Evolutionary conservation across 352 stramenopile species (phyloP), one percentile per base, ranked within the genome.

Genomic region (Phytophthora syringae): DNA sequence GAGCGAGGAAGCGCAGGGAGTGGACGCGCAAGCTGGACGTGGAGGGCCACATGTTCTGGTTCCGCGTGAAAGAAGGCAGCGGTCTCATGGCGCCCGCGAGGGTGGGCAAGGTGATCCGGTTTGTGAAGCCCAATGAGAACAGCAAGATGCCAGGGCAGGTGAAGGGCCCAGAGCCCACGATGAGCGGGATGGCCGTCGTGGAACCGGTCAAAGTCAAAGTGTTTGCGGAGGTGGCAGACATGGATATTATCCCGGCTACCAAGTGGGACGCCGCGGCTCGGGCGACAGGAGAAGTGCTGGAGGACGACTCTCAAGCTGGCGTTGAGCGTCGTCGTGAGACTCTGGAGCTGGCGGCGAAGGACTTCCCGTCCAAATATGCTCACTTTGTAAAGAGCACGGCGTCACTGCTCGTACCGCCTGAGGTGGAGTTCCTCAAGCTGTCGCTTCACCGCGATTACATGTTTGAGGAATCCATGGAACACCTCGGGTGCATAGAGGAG

Each of bases 391-490:
- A 69, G 34, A 70, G 27, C 24, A 73, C 80, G 1, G 51, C 76
- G 20, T 66, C 64, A 13, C 28, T 84, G 21, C 52, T 85, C 21
- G 70, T 83, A 0, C 79, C 79, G 0, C 52, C 76, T 0, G 71
- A 81, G 27, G 59, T 82, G 10, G 75, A 83, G 52, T 79, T 77
- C 27, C 53, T 88, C 10, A 88, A 80, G 28, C 49, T 88, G 6
- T 82, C 74, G 0, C 59, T 88, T 50, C 71, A 82, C 21, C 60
- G 80, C 63, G 66, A 84, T 21, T 84, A 74, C 25, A 60, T 93
- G 43, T 62, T 92, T 20, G 76, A 89, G 36, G 77, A 92, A 48
- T 90, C 84, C 7, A 77, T 93, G 51, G 76, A 92, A 16, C 76
- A 80, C 21, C 44, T 95, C 4, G 63, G 70, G 0, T 86, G 70